Evolutionary conservation across 1,284 basidiomycete species (phyloP).

Genomic region (Apiotrichum laibachii): DNA sequence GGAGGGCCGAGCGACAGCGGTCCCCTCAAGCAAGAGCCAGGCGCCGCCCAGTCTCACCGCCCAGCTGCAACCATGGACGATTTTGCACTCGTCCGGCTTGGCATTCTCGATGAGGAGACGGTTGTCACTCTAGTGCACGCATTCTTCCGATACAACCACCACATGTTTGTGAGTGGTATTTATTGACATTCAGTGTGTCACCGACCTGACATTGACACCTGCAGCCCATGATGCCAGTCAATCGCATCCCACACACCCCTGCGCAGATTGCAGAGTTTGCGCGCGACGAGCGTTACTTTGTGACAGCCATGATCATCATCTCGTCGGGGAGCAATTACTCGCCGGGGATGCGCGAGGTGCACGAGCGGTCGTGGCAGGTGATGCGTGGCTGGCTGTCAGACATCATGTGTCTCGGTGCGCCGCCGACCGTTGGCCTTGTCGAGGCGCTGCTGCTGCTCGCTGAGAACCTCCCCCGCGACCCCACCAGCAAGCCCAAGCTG

Average conservation of each 20-base stretch:
- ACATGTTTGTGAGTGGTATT: conserved; percentile 47
- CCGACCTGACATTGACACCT: neutral
- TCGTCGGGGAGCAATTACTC: conserved; percentile 44
- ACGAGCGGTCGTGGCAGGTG: conserved; percentile 43
- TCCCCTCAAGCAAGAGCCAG: neutral
- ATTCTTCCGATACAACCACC: conserved; percentile 52
- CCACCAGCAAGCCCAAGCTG: conserved; percentile 9
- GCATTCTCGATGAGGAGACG: conserved; percentile 42
- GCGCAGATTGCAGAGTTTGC: conserved; percentile 49
- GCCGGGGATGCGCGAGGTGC: conserved; percentile 37
- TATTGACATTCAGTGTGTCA: neutral
- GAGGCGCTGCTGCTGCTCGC: conserved; percentile 48
- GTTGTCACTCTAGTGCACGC: conserved; percentile 41
- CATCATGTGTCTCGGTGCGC: conserved; percentile 44
- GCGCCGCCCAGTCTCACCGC: neutral
- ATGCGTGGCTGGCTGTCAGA: conserved; percentile 49
- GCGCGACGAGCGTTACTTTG: conserved; percentile 48
- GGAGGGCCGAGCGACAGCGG: neutral
- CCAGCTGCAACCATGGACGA: conserved; percentile 22
- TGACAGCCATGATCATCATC: conserved; percentile 52
- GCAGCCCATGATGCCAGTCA: conserved; percentile 51
- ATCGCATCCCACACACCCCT: conserved; percentile 46
- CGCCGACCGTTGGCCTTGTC: conserved; percentile 46
- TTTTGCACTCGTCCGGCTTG: conserved; percentile 51
- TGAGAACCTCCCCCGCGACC: conserved; percentile 49